These are phyloP conservation scores for Penicillium sclerotiorum DNA, from an alignment of 2,329 filamentous ascomycete genomes.

Conservation along the genomic window DNA sequence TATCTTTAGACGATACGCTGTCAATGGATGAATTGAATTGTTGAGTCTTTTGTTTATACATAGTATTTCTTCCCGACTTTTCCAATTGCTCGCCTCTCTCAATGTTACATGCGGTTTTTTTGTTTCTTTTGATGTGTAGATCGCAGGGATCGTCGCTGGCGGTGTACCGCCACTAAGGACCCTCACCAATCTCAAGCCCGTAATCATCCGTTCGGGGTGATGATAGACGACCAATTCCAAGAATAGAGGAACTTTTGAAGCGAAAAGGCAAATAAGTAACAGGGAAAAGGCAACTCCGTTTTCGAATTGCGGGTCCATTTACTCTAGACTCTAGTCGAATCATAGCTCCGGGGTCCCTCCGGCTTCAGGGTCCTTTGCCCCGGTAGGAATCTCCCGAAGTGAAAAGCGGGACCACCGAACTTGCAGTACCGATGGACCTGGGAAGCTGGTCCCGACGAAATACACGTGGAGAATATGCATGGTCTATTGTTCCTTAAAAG, in stretches of 20 bases:
- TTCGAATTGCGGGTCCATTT: neutral
- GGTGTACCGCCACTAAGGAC: constrained; percentile 3
- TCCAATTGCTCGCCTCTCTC: too few relatives aligned
- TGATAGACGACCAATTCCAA: constrained; percentile 1
- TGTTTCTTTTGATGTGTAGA: constrained; percentile 1
- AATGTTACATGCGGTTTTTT: too few relatives aligned
- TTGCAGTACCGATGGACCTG: too few relatives aligned
- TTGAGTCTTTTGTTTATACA: too few relatives aligned
- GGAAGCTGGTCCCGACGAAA: too few relatives aligned
- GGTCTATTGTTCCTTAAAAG: too few relatives aligned
- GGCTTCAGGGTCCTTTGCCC: constrained; percentile 1
- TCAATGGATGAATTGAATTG: too few relatives aligned
- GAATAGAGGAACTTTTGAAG: neutral
- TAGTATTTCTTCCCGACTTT: too few relatives aligned
- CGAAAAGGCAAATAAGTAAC: neutral
- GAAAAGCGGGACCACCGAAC: neutral
- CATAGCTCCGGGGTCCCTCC: neutral
- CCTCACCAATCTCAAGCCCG: neutral
- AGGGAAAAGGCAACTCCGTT: neutral
- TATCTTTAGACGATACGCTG: too few relatives aligned
- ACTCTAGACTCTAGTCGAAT: neutral
- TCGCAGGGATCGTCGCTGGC: constrained; percentile 1
- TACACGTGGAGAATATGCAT: too few relatives aligned
- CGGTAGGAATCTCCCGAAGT: too few relatives aligned
- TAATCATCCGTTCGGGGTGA: neutral